These are phyloP conservation scores for Strobilomyces confusus DNA, from an alignment of 768 basidiomycete species.

Conservation along the genomic window DNA sequence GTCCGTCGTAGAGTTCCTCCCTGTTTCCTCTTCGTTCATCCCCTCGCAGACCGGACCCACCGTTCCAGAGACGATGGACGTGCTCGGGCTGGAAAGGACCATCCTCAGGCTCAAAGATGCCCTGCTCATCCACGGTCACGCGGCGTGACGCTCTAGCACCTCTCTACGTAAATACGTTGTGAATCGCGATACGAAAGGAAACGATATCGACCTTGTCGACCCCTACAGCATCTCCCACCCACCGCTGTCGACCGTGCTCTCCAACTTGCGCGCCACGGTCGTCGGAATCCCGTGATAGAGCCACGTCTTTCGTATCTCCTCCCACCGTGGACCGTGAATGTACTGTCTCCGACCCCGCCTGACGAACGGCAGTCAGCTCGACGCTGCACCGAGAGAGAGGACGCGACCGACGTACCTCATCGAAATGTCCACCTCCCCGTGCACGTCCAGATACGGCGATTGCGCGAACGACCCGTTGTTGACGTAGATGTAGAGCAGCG, in stretches of 20 bases:
- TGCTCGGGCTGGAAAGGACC: conserved; percentile 33
- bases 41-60: conserved; percentile 38
- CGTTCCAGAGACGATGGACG: conserved; percentile 36
- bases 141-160: background rate
- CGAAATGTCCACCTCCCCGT: conserved; percentile 89
- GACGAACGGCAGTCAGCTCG: background rate
- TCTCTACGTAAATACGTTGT: too few species aligned
- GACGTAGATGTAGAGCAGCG: conserved; percentile 83
- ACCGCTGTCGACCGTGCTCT: conserved; percentile 83
- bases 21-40: background rate
- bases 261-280: conserved; percentile 82
- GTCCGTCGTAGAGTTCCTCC: background rate
- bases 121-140: background rate
- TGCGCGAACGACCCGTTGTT: conserved; percentile 84
- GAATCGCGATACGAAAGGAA: too few species aligned
- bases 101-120: conserved; percentile 17
- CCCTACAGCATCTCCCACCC: conserved; percentile 83
- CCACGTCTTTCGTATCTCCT: conserved; percentile 91
- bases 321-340: conserved; percentile 80
- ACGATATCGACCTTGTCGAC: too few species aligned
- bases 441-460: conserved; percentile 90
- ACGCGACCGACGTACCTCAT: conserved; percentile 61
- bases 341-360: conserved; percentile 89
- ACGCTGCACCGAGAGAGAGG: too few species aligned
- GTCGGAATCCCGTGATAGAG: conserved; percentile 87